Percentiles rank a stretch among this genome's conserved stretches.
These are phyloP conservation scores for Monosporascus cannonballus DNA, from an alignment of 2,329 filamentous ascomycete genomes.

Conservation along the genomic window DNA sequence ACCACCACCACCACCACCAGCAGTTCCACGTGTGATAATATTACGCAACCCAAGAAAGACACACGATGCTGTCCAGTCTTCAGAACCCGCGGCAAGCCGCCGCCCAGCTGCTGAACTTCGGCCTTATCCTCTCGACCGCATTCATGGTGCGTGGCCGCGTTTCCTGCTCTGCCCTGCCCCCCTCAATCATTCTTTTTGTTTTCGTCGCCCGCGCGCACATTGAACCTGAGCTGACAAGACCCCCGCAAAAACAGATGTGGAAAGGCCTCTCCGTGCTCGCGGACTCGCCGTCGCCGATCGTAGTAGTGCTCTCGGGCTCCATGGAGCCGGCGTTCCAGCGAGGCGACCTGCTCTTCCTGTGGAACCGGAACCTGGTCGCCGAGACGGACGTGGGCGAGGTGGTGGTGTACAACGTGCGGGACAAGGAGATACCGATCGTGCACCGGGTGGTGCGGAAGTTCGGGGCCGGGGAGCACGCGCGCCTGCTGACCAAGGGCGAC, in stretches of 20 bases:
- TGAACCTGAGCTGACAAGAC: conserved; percentile 9
- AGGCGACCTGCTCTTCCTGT: conserved; percentile 69
- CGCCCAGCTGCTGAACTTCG: conserved; percentile 82
- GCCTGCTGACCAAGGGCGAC: conserved; percentile 93
- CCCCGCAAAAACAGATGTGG: conserved; percentile 54
- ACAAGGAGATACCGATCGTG: conserved; percentile 96
- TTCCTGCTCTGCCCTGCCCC: not conserved
- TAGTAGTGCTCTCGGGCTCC: conserved; percentile 76
- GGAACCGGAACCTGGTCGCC: conserved; percentile 61
- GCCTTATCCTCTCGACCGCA: conserved; percentile 79
- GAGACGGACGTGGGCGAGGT: conserved; percentile 52
- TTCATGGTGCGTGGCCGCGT: conserved; percentile 63
- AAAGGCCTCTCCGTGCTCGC: conserved; percentile 78
- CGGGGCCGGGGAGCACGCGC: conserved; percentile 52
- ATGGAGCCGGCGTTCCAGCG: conserved; percentile 82
- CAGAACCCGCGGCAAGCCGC: conserved; percentile 74
- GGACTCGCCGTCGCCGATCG: conserved; percentile 71
- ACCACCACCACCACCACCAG: not conserved
- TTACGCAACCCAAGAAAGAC: not conserved
- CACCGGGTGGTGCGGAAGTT: conserved; percentile 81
- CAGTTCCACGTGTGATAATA: not conserved
- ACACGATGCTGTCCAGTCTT: conserved; percentile 61
- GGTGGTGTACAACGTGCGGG: conserved; percentile 73
- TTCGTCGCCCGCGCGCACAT: not conserved
- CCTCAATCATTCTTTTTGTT: not conserved